phyloP scores from a whole-genome alignment of 768 basidiomycete species.

The Trametes gibbosa region DNA sequence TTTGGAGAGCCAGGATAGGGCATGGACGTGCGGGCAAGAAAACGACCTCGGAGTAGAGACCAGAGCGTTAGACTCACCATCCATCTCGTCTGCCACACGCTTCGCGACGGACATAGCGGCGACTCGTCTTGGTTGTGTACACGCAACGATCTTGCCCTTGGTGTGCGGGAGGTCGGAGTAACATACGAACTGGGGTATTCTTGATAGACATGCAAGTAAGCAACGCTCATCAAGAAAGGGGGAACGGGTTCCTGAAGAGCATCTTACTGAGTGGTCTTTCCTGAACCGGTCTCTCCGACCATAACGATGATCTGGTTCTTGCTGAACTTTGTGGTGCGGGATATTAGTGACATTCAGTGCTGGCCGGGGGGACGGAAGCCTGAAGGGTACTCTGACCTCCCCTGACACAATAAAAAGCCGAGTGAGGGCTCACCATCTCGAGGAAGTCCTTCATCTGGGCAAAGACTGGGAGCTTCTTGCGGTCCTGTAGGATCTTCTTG shows the following conservation, averaged over 20 bases:
- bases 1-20: too few relatives aligned
- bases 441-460: conserved; percentile 92
- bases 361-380: conserved; percentile 19
- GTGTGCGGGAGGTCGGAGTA: conserved; percentile 92
- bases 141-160: conserved; percentile 88
- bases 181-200: conserved; percentile 95
- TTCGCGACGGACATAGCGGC: conserved; percentile 98
- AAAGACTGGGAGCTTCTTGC: conserved; percentile 90
- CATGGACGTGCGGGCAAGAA: too few relatives aligned
- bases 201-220: conserved; percentile 21
- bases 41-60: background rate
- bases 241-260: background rate
- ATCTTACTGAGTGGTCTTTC: conserved; percentile 91
- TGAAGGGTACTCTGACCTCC: conserved; percentile 32
- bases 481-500: conserved; percentile 77
- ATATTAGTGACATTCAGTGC: conserved; percentile 27
- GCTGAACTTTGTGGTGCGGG: conserved; percentile 48
- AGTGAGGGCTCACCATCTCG: conserved; percentile 63
- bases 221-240: background rate
- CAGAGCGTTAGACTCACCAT: conserved; percentile 55
- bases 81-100: conserved; percentile 99
- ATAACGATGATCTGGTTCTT: conserved; percentile 85
- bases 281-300: conserved; percentile 94
- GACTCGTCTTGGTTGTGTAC: conserved; percentile 94
- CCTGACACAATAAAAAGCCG: conserved; percentile 15